phyloP scores from a whole-genome alignment of 2,329 filamentous ascomycete genomes.

The Nothomitra cinnamomea region DNA sequence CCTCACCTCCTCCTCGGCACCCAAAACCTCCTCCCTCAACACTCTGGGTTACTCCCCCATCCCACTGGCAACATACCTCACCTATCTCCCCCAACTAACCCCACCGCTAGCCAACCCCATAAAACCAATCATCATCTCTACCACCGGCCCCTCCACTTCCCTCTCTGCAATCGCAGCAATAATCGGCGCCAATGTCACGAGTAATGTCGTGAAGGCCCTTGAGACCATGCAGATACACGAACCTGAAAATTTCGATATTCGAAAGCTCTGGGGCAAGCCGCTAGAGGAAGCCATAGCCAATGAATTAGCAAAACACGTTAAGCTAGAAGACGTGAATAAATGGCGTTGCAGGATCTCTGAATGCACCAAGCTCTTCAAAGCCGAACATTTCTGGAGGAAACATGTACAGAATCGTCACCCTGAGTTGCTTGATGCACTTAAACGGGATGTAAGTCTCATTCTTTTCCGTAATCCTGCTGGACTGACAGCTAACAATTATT shows the following conservation, averaged over 20 bases:
- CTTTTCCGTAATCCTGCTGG: neutral
- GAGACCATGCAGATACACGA: constrained; percentile 86
- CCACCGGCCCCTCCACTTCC: constrained; percentile 28
- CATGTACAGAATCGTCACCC: constrained; percentile 90
- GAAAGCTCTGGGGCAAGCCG: constrained; percentile 78
- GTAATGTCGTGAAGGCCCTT: constrained; percentile 95
- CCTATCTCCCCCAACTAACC: constrained; percentile 26
- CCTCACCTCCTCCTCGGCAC: too few species aligned
- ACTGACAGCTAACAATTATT: neutral
- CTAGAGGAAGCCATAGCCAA: constrained; percentile 75
- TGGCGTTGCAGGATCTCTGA: constrained; percentile 94
- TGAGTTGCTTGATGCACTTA: constrained; percentile 69
- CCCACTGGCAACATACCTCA: constrained; percentile 40
- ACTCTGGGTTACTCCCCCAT: constrained; percentile 59
- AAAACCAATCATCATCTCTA: constrained; percentile 52
- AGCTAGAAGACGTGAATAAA: constrained; percentile 95
- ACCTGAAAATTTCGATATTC: constrained; percentile 70
- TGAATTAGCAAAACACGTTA: constrained; percentile 73
- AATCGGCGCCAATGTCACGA: too few species aligned
- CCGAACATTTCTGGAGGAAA: constrained; percentile 93
- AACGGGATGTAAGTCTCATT: constrained; percentile 54
- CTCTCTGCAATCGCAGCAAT: too few species aligned
- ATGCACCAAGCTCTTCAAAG: constrained; percentile 94
- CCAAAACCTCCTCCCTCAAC: constrained; percentile 31
- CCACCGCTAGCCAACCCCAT: constrained; percentile 8